Evolutionary conservation across 2,329 filamentous ascomycete species (phyloP), one percentile per base, ranked within the genome.

Genomic region (Clonostachys sp.): DNA sequence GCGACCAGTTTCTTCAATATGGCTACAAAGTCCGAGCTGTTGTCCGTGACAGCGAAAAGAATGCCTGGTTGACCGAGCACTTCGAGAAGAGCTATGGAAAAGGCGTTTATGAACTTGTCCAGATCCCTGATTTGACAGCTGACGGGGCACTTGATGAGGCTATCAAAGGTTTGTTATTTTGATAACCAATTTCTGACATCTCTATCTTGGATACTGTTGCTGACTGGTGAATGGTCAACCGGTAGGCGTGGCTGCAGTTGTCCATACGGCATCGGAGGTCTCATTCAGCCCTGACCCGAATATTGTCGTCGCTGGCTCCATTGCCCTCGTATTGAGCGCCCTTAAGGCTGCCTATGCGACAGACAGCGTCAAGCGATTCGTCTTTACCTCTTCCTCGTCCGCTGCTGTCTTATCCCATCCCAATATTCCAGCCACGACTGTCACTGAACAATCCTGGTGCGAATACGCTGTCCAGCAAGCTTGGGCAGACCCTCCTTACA

Each of bases 181-280:
- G 3, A 30, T 30, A 5, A 3, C 9, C 9, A 4, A 10, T 8
- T 2, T 30, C 8, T 30, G 24, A 30, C 3, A 10, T 30, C 8
- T 30, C 24, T 30, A 2, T 30, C 24, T 10, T 30, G 9, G 24
- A 30, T 30, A 30, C 24, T 30, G 24, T 30, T 30, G 10, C 24
- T 30, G 24, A 30, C 9, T 30, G 9, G 24, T 10, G 24, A 10
- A 10, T 30, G 24, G 24, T 30, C 3, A 30, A 30, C 9, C 9
- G 24, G 24, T 30, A 59, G 57, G 55, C 0, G 53, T 55, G 0
- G 53, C 53, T 2, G 66, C 61, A 1, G 51, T 75, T 44, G 57
- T 63, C 1, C 71, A 75, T 51, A 60, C 63, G 0, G 72, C 71
- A 2, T 64, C 63, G 12, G 54, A 62, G 20, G 52, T 65, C 42